phyloP scores from a whole-genome alignment of 2,329 filamentous ascomycete species.

The Colletotrichum scovillei region DNA sequence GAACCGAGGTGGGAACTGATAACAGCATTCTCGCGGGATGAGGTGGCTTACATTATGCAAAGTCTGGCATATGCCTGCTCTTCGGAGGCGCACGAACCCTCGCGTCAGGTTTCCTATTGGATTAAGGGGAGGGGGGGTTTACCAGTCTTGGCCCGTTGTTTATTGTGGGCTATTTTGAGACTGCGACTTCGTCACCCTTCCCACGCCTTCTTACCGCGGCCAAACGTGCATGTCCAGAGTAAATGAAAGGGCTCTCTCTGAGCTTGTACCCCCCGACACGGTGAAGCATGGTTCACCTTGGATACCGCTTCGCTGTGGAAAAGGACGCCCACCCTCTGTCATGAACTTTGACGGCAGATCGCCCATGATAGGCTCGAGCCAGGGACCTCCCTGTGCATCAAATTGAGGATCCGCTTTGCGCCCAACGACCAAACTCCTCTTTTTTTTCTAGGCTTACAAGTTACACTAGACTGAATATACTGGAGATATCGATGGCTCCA shows the following conservation, averaged over 20 bases:
- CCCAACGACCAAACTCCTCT: slow-evolving; percentile 14
- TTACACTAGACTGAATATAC: neutral
- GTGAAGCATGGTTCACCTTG: slow-evolving; percentile 25
- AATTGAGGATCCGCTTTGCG: slow-evolving; percentile 30
- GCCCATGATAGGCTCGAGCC: neutral
- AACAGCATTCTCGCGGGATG: slow-evolving; percentile 1
- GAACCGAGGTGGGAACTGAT: neutral
- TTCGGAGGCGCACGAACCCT: slow-evolving; percentile 16
- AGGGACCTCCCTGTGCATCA: slow-evolving; percentile 20
- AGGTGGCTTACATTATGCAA: slow-evolving; percentile 5
- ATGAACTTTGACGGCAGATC: slow-evolving; percentile 22
- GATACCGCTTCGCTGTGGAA: neutral
- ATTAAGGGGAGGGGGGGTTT: neutral
- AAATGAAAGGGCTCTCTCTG: slow-evolving; percentile 22
- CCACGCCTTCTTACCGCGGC: neutral
- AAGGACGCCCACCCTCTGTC: neutral
- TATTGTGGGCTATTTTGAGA: slow-evolving; percentile 32
- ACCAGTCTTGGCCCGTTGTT: slow-evolving; percentile 18
- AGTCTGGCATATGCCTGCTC: slow-evolving; percentile 13
- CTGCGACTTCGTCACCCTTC: slow-evolving; percentile 18
- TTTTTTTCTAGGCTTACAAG: too few relatives aligned
- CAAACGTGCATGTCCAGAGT: slow-evolving; percentile 24
- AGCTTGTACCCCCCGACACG: neutral
- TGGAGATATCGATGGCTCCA: slow-evolving; percentile 22
- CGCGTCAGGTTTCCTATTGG: slow-evolving; percentile 24